Evolutionary conservation across 1,284 basidiomycete genomes (phyloP), one percentile per base, ranked within the genome.

Genomic region (Filobasidium uniguttulatum): DNA sequence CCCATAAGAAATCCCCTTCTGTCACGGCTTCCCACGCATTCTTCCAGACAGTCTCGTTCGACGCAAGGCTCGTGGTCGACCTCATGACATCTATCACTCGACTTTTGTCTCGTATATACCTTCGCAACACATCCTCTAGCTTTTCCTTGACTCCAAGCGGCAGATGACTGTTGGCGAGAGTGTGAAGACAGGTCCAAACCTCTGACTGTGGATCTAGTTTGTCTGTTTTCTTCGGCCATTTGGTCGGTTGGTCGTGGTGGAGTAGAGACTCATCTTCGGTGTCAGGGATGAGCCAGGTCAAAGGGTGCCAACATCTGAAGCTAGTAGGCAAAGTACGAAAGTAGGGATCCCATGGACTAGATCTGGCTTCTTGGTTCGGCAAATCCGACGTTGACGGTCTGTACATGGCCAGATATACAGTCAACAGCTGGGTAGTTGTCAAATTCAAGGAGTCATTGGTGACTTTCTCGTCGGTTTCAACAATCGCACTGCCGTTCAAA

Each of bases 241-340:
- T 19, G 9, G 31, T 10, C 31, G 15, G 12, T 28, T 17, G 29
- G 26, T 52, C 43, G n/a, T n/a, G n/a, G n/a, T n/a, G n/a, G n/a
- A n/a, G n/a, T 14, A 28, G 20, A 12, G 23, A 26, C 25, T 22
- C 29, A 17, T 28, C 44, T 1, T 19, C n/a, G n/a, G 36, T 35
- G 14, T 49, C 56, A 44, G 69, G 67, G 35, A 79, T 70, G n/a
- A 77, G 57, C 82, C 83, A 84, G 12, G 78, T 76, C 14, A 89
- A 70, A 9, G 87, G 87, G 69, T 90, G 87, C 61, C 62, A 53
- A 65, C 73, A 52, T 68, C 73, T 62, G 54, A 90, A 88, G 33
- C 77, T 68, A 48, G 63, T 62, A 3, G 86, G 87, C 15, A 91
- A 68, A 0, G 78, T 74, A 1, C 79, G 78, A 48, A 90, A 79